A percentile compares a stretch with the other conserved stretches of the same genome.
phyloP scores from a whole-genome alignment of 345 rosid species.

The rapeseed (Brassica napus) region Da-Ae NC_063448.1:13426001-13426500 shows the following conservation, averaged over 20 bases:
- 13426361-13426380: conserved; percentile 75
- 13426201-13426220: not conserved
- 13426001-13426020: conserved; percentile 33
- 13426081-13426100: conserved; percentile 85
- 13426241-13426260: not conserved
- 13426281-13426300: conserved; percentile 85
- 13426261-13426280: conserved; percentile 52
- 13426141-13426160: conserved; percentile 72
- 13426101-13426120: conserved; percentile 84
- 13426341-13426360: conserved; percentile 81
- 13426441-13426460: not conserved
- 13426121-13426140: conserved; percentile 91
- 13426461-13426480: not conserved
- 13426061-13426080: conserved; percentile 13
- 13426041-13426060: conserved; percentile 33
- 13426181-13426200: conserved; percentile 95
- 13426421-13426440: conserved; percentile 29
- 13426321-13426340: conserved; percentile 67
- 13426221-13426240: not conserved
- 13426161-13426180: conserved; percentile 84
- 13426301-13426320: conserved; percentile 67
- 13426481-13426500: conserved; percentile 41
- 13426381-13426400: conserved; percentile 54
- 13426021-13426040: conserved; percentile 21
- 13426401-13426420: conserved; percentile 56